Evolutionary conservation across 2,329 filamentous ascomycete genomes (phyloP).

Genomic region (Mycosphaerella sp.): DNA sequence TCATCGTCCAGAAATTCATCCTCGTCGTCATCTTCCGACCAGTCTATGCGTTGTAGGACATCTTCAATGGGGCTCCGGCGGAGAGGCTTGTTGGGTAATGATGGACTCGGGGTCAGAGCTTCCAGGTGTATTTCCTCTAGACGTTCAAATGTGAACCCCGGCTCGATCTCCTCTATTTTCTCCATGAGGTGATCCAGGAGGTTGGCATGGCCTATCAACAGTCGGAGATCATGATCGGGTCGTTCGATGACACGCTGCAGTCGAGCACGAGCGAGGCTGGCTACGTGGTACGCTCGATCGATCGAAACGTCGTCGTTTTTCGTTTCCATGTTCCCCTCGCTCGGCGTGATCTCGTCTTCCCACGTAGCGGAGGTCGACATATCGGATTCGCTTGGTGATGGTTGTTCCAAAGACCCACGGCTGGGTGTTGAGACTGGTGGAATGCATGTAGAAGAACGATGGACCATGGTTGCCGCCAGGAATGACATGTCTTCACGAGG

Average conservation of each 20-base stretch:
- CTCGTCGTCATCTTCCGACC: not conserved
- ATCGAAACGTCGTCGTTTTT: not conserved
- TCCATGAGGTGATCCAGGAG: constrained; percentile 5
- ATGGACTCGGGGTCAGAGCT: not conserved
- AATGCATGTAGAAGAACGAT: too few relatives aligned
- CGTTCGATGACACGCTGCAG: constrained; percentile 3
- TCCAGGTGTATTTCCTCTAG: not conserved
- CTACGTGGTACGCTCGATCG: constrained; percentile 1
- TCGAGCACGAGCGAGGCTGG: constrained; percentile 2
- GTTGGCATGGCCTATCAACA: constrained; percentile 6
- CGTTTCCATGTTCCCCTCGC: not conserved
- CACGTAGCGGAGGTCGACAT: not conserved
- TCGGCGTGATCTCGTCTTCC: not conserved
- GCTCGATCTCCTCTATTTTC: constrained; percentile 1
- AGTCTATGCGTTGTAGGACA: not conserved
- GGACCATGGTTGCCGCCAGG: too few relatives aligned
- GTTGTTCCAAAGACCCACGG: not conserved
- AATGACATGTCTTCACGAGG: too few relatives aligned
- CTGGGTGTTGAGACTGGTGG: not conserved
- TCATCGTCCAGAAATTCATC: not conserved
- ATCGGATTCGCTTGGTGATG: not conserved
- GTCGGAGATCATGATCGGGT: constrained; percentile 3
- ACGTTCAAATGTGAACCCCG: constrained; percentile 1
- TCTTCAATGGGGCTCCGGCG: not conserved
- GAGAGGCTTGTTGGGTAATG: not conserved